Evolutionary conservation across 257 asterid species (phyloP).

Genomic region (Scutellaria barbata): DNA sequence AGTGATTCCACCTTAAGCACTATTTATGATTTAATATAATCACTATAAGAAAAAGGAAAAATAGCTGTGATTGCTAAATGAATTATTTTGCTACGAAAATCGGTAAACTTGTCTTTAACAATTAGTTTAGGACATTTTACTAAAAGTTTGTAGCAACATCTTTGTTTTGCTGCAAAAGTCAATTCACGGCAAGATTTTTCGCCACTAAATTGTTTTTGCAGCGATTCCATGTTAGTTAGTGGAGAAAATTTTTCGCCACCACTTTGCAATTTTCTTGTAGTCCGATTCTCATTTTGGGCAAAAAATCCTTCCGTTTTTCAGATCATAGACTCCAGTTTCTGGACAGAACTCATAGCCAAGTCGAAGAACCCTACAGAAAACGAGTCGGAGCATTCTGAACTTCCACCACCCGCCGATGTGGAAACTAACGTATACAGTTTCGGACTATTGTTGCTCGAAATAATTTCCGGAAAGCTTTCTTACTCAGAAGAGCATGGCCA

Average conservation of each 20-base stretch:
- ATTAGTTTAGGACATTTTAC: too few species aligned
- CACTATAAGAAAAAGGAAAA: too few species aligned
- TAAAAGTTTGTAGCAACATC: too few species aligned
- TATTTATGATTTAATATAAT: background rate
- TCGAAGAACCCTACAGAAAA: constrained; percentile 49
- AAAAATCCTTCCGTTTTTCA: constrained; percentile 36
- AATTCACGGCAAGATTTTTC: too few species aligned
- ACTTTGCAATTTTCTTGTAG: background rate
- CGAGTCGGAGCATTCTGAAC: constrained; percentile 53
- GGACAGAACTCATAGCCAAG: constrained; percentile 64
- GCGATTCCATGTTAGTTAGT: too few species aligned
- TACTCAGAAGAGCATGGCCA: constrained; percentile 62
- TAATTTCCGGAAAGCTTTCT: constrained; percentile 69
- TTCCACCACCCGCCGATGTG: constrained; percentile 55
- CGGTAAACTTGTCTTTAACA: too few species aligned
- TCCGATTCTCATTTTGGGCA: background rate
- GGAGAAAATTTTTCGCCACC: too few species aligned
- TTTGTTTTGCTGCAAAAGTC: too few species aligned
- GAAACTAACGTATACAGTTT: constrained; percentile 73
- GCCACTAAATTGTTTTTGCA: too few species aligned
- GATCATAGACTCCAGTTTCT: constrained; percentile 68
- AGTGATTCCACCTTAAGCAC: constrained; percentile 21
- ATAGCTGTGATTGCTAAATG: too few species aligned
- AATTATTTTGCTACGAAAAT: too few species aligned
- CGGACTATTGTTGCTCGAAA: constrained; percentile 78